Evolutionary conservation across 352 stramenopile genomes (phyloP).

Genomic region (Pythium coloratum): DNA sequence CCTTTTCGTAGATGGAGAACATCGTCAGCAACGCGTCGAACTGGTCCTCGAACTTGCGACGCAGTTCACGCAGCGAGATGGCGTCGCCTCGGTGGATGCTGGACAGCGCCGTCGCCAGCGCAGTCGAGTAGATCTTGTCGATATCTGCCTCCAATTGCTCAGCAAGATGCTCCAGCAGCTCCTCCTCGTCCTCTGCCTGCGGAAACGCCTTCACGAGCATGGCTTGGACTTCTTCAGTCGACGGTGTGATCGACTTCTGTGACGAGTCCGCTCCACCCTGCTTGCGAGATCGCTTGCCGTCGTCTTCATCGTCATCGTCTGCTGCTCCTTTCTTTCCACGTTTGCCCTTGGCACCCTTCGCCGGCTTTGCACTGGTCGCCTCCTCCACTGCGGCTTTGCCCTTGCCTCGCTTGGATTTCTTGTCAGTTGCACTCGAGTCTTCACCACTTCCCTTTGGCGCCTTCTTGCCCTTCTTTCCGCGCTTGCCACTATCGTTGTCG

Average conservation of each 20-base stretch:
- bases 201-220: conserved; percentile 53
- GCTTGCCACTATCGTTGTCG: conserved; percentile 42
- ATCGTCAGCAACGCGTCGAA: conserved; percentile 64
- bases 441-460: conserved; percentile 11
- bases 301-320: conserved; percentile 18
- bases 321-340: conserved; percentile 44
- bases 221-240: conserved; percentile 40
- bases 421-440: conserved; percentile 17
- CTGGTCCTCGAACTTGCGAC: conserved; percentile 71
- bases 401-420: conserved; percentile 51
- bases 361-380: conserved; percentile 27
- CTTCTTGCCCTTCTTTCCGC: conserved; percentile 36
- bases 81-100: conserved; percentile 74
- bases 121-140: conserved; percentile 47
- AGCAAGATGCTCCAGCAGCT: conserved; percentile 58
- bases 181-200: conserved; percentile 60
- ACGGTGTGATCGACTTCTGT: conserved; percentile 48
- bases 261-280: conserved; percentile 16
- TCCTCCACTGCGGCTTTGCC: conserved; percentile 34
- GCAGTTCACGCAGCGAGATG: conserved; percentile 63
- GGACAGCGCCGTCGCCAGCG: conserved; percentile 53
- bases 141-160: conserved; percentile 47
- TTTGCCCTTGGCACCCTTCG: conserved; percentile 49
- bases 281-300: conserved; percentile 26
- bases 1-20: conserved; percentile 62